phyloP scores from a whole-genome alignment of 2,329 filamentous ascomycete genomes.

The Colletotrichum horii region DNA sequence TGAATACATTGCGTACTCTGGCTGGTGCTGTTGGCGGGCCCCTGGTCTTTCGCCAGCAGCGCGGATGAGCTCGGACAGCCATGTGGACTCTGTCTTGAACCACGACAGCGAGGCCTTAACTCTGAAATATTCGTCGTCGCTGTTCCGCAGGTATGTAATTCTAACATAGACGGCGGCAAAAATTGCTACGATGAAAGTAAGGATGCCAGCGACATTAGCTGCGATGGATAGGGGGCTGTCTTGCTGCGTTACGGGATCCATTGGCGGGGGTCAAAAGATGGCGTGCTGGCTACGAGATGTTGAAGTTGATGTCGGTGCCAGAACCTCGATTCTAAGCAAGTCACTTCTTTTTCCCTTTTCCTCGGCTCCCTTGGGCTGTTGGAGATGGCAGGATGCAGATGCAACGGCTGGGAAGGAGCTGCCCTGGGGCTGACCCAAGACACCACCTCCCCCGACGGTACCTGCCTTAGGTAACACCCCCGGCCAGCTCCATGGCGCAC shows the following conservation, averaged over 20 bases:
- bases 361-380: background rate
- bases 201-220: constrained; percentile 48
- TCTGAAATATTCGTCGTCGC: constrained; percentile 51
- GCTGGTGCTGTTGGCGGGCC: constrained; percentile 22
- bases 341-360: background rate
- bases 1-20: constrained; percentile 51
- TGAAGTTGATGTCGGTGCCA: background rate
- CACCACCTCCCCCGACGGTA: background rate
- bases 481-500: background rate
- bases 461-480: background rate
- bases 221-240: constrained; percentile 52
- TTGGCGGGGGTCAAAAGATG: background rate
- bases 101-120: constrained; percentile 51
- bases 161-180: constrained; percentile 47
- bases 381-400: background rate
- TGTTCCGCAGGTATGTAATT: constrained; percentile 49
- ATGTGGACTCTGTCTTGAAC: constrained; percentile 55
- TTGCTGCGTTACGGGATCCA: constrained; percentile 20
- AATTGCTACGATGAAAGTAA: constrained; percentile 53
- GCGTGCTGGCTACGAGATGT: background rate
- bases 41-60: constrained; percentile 23
- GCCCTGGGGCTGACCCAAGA: background rate
- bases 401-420: background rate
- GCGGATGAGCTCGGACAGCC: constrained; percentile 46
- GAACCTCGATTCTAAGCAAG: background rate